Conservation (phyloP, 139 green algal genomes). For the Volvox africanus region DNA sequence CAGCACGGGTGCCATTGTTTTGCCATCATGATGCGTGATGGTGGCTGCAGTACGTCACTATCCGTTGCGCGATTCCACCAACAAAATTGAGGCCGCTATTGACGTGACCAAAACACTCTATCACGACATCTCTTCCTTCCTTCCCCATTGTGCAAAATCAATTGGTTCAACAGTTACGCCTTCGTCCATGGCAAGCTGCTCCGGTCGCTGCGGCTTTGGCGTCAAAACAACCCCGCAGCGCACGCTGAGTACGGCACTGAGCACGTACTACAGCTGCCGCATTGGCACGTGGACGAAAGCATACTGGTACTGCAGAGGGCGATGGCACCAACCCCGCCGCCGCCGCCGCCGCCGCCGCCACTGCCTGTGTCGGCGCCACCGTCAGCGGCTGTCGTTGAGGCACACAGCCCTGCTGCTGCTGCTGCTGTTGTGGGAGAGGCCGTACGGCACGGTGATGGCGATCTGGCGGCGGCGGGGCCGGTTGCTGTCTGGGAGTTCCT, state of each 20-base stretch:
- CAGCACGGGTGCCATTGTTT: too few relatives aligned
- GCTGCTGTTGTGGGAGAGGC: background rate
- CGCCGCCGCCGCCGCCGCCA: background rate
- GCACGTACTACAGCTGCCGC: conserved; percentile 61
- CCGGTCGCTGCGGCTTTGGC: conserved; percentile 58
- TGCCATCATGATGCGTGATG: too few relatives aligned
- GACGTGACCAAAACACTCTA: too few relatives aligned
- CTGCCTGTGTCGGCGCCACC: background rate
- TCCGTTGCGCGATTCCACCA: too few relatives aligned
- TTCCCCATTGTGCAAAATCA: too few relatives aligned
- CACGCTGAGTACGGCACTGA: conserved; percentile 63
- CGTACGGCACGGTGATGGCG: background rate
- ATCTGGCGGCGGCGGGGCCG: background rate
- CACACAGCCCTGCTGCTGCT: background rate
- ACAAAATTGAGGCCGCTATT: too few relatives aligned
- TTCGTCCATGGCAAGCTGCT: conserved; percentile 51
- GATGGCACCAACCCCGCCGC: background rate
- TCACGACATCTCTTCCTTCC: too few relatives aligned
- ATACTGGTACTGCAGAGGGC: conserved; percentile 35
- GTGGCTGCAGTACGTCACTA: too few relatives aligned
- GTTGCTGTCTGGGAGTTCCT: conserved; percentile 29
- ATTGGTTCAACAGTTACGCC: conserved; percentile 40
- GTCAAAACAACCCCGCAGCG: conserved; percentile 61
- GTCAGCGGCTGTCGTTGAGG: background rate
- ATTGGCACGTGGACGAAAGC: conserved; percentile 59